Evolutionary conservation across 805 yeast genomes (phyloP).

Genomic region (Metschnikowia cubensis): DNA sequence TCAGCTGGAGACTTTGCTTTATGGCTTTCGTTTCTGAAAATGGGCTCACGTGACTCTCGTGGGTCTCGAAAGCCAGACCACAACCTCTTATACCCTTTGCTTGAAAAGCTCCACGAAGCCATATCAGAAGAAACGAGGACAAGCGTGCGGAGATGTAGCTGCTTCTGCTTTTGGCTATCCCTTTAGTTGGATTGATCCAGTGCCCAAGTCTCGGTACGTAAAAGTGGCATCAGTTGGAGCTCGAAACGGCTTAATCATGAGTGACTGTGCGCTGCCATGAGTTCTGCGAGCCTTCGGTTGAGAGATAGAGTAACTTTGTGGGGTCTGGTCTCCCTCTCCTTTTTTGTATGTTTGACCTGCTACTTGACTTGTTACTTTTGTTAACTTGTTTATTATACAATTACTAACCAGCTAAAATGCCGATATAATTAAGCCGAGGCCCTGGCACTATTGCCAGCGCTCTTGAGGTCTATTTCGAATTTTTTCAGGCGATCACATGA

Average conservation of each 20-base stretch:
- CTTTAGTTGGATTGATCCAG: conserved; percentile 13
- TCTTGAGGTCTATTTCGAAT: not conserved
- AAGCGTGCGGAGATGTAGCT: not conserved
- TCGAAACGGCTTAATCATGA: not conserved
- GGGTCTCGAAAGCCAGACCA: conserved; percentile 16
- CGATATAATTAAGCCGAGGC: not conserved
- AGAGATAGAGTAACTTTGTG: conserved; percentile 15
- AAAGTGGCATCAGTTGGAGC: not conserved
- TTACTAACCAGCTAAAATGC: not conserved
- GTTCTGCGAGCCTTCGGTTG: conserved; percentile 6
- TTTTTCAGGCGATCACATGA: conserved; percentile 6
- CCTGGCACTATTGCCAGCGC: not conserved
- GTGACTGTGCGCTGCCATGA: not conserved
- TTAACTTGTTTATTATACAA: not conserved
- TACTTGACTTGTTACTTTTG: not conserved
- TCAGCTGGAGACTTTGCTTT: conserved; percentile 11
- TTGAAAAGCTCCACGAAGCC: conserved; percentile 10
- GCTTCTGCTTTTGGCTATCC: conserved; percentile 13
- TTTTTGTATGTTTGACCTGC: conserved; percentile 3
- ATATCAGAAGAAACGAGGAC: not conserved
- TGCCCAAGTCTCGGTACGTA: conserved; percentile 15
- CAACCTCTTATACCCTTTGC: conserved; percentile 9
- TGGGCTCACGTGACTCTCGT: conserved; percentile 6
- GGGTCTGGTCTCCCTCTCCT: conserved; percentile 10
- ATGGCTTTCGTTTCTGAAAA: conserved; percentile 15